phyloP scores from a whole-genome alignment of 2,329 filamentous ascomycete species.

The Colletotrichum sidae region DNA sequence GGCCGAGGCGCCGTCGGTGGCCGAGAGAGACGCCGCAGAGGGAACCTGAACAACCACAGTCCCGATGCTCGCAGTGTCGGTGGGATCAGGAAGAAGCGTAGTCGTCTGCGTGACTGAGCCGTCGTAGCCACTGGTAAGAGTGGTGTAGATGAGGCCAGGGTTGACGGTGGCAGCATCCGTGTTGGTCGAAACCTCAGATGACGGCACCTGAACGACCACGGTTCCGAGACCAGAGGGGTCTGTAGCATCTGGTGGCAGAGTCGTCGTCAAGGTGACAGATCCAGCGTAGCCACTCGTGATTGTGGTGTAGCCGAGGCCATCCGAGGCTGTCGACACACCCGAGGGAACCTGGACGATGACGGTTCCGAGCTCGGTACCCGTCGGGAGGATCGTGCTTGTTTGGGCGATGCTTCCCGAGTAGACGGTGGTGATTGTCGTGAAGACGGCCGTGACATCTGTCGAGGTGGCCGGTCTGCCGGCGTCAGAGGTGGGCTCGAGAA shows the following conservation, averaged over 20 bases:
- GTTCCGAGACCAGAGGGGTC: neutral
- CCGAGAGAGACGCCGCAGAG: neutral
- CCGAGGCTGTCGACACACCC: neutral
- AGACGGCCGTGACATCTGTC: neutral
- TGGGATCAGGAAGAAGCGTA: neutral
- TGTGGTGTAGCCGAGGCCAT: neutral
- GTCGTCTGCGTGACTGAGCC: neutral
- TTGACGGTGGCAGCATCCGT: neutral
- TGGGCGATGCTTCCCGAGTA: conserved; percentile 10
- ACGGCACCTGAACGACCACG: neutral
- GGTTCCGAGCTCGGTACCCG: conserved; percentile 10
- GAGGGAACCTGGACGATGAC: conserved; percentile 12
- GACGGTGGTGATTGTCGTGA: conserved; percentile 14
- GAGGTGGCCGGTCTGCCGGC: conserved; percentile 1
- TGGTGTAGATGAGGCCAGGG: neutral
- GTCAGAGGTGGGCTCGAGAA: conserved; percentile 8
- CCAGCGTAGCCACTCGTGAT: neutral
- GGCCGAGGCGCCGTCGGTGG: neutral
- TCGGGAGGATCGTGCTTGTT: conserved; percentile 1
- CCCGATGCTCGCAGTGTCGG: neutral
- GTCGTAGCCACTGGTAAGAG: neutral
- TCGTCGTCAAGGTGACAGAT: neutral
- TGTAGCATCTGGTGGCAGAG: neutral
- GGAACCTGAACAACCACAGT: conserved; percentile 1
- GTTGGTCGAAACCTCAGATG: neutral